Base-by-base conservation (phyloP, 1,284 basidiomycete genomes). In the Vanrija sp. region DNA sequence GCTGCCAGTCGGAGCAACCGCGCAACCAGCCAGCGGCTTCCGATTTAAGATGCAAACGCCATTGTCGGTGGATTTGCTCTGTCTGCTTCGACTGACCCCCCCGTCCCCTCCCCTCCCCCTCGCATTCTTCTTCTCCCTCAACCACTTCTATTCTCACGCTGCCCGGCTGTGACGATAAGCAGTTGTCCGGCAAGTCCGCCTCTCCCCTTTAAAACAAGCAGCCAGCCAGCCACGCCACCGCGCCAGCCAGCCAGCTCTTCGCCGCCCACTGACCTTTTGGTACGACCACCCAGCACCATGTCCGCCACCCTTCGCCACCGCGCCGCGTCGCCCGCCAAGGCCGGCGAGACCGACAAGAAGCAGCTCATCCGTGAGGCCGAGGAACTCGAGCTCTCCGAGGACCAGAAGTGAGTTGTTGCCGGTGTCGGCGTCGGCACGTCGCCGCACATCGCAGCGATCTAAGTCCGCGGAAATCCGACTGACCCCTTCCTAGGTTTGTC, bases 271-370 rank as follows among this genome's bases (percentile, higher is more conserved):
- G 38, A 43, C 19, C 46, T 19, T 21, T 18, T 39, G 29, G 43
- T 23, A 39, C 43, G 26, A 25, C 29, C 6, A 21, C 42, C 42
- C 7, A n/a, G 25, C 44, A 67, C 46, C 34, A 73, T 73, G 71
- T 66, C 71, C 49, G 26, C 68, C 48, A 65, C 68, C 25, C 54
- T 77, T 42, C 66, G 75, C 60, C 72, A 75, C 58, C 68, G 75
- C 44, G 46, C 59, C 52, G 60, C 63, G 46, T 60, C 65, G 44
- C 46, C 65, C 52, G 60, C 59, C 34, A 56, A 62, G 55, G 53
- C 61, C 42, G 73, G 73, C 39, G 64, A 61, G 23, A 54, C 49
- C 43, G 68, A 74, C 61, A 77, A 77, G 67, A 65, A 62, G 28
- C 60, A 67, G 51, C 62, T 76, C 54, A 53, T 76, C 43, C 60